phyloP scores from a whole-genome alignment of 2,329 filamentous ascomycete species.

The Akanthomyces muscarius region DNA sequence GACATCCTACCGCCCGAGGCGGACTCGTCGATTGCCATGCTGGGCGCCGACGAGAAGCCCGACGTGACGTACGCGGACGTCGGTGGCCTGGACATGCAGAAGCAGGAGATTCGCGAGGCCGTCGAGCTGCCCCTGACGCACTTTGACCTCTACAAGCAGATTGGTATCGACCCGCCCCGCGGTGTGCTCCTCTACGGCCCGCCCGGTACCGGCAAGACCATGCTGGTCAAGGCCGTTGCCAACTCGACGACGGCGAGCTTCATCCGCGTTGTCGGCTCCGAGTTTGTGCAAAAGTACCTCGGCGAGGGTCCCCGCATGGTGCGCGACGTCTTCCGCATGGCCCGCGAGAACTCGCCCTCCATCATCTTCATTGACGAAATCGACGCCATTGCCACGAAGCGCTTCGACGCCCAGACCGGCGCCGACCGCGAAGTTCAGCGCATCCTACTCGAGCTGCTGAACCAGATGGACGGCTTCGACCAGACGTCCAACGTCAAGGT shows the following conservation, averaged over 20 bases:
- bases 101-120: conserved; percentile 97
- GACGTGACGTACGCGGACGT: conserved; percentile 98
- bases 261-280: conserved; percentile 95
- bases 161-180: conserved; percentile 95
- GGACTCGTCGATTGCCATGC: conserved; percentile 97
- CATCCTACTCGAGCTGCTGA: conserved; percentile 93
- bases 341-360: conserved; percentile 92
- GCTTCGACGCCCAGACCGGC: conserved; percentile 97
- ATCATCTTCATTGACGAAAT: conserved; percentile 99
- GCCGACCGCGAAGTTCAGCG: conserved; percentile 97
- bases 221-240: conserved; percentile 96
- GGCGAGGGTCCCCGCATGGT: conserved; percentile 99
- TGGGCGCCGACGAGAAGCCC: conserved; percentile 93
- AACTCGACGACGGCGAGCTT: conserved; percentile 98
- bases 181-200: conserved; percentile 95
- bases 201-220: conserved; percentile 93
- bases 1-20: conserved; percentile 98
- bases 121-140: conserved; percentile 95
- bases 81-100: conserved; percentile 98
- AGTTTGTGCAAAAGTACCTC: conserved; percentile 98
- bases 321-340: conserved; percentile 98
- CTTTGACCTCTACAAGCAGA: conserved; percentile 98
- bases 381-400: conserved; percentile 97
- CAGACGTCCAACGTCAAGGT: conserved; percentile 99
- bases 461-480: conserved; percentile 99